Conservation (phyloP, 1,284 basidiomycete genomes). For the Hortiboletus rubellus region DNA sequence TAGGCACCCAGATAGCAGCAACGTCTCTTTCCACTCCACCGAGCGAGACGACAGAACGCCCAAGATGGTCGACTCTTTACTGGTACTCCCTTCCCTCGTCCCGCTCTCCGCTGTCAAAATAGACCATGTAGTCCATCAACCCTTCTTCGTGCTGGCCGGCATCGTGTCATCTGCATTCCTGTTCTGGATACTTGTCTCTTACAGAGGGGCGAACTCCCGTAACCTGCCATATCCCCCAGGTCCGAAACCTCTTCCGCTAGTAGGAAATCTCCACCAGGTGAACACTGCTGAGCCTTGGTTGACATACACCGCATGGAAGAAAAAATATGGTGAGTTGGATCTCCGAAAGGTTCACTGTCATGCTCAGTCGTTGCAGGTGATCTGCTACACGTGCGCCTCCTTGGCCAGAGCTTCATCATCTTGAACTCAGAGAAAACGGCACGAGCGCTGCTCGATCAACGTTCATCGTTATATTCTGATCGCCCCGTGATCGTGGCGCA, state of each 20-base stretch:
- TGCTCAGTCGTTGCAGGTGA: constrained; percentile 19
- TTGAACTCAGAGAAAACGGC: constrained; percentile 29
- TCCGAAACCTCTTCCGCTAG: constrained; percentile 22
- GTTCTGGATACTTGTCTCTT: constrained; percentile 1
- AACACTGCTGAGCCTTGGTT: constrained; percentile 25
- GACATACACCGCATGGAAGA: constrained; percentile 25
- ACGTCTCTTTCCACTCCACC: background rate
- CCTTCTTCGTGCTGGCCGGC: background rate
- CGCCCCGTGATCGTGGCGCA: constrained; percentile 20
- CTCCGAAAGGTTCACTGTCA: background rate
- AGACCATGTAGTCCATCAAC: background rate
- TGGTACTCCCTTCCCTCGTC: constrained; percentile 8
- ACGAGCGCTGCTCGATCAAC: constrained; percentile 25
- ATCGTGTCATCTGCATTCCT: constrained; percentile 1
- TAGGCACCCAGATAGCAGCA: background rate
- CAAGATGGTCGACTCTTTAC: background rate
- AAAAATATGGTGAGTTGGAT: constrained; percentile 18
- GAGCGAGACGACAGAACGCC: background rate
- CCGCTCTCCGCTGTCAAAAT: background rate
- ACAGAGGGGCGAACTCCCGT: background rate
- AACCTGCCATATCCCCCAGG: constrained; percentile 21
- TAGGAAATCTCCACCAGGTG: constrained; percentile 23
- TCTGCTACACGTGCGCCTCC: constrained; percentile 22
- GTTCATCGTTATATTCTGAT: constrained; percentile 28
- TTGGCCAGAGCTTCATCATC: constrained; percentile 25